A percentile compares a stretch with the other conserved stretches of the same genome.
Evolutionary conservation across 2,329 filamentous ascomycete species (phyloP).

Genomic region (Paecilomyces variotii): DNA sequence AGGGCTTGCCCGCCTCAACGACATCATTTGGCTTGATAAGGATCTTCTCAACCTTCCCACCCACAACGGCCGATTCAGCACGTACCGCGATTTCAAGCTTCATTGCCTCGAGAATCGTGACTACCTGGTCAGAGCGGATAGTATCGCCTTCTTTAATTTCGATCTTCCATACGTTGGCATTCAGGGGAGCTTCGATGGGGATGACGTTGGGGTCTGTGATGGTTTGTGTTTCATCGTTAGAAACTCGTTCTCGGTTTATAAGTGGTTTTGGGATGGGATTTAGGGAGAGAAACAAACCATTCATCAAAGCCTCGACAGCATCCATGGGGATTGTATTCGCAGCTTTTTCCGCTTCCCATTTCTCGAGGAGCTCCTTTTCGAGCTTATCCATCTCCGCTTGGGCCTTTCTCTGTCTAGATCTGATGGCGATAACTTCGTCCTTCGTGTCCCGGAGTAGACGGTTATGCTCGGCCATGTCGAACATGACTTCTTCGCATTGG

Average conservation of each 20-base stretch:
- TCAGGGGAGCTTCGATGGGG: conserved; percentile 35
- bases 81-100: conserved; percentile 48
- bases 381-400: conserved; percentile 38
- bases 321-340: conserved; percentile 44
- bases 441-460: conserved; percentile 37
- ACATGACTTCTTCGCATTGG: conserved; percentile 41
- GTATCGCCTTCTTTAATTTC: conserved; percentile 35
- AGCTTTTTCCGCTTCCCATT: conserved; percentile 35
- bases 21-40: conserved; percentile 33
- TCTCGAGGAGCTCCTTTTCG: conserved; percentile 28
- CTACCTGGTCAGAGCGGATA: conserved; percentile 35
- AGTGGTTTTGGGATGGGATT: too few relatives aligned
- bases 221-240: neutral
- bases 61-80: conserved; percentile 17
- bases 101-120: conserved; percentile 49
- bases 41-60: conserved; percentile 30
- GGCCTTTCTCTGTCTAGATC: conserved; percentile 38
- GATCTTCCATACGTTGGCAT: conserved; percentile 50
- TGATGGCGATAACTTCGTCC: conserved; percentile 41
- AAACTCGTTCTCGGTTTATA: neutral
- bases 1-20: conserved; percentile 20
- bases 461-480: conserved; percentile 52
- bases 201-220: conserved; percentile 27
- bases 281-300: conserved; percentile 26
- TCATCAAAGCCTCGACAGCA: conserved; percentile 41